Evolutionary conservation across 140 eudicot species (phyloP), one percentile per base, ranked within the genome.

Genomic region (Stevia rebaudiana): DNA sequence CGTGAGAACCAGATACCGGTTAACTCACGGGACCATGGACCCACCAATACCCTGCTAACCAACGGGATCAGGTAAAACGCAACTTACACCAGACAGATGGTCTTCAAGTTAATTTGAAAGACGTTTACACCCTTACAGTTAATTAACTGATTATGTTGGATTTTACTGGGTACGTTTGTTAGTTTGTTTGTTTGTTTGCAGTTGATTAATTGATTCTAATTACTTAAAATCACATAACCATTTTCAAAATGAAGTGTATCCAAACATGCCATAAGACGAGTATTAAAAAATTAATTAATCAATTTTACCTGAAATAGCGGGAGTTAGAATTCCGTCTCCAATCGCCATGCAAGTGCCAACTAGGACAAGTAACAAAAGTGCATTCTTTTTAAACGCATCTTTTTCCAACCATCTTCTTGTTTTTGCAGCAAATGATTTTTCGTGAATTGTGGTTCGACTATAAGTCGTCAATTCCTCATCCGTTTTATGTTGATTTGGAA

Each of bases 401-500:
- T 82, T 85, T 75, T 90, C 97, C 71, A 90, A 82, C 97, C 97
- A 90, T 78, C 69, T 76, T 74, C 79, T 84, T 3, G 95, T 87
- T 77, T 87, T 90, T 57, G 88, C 97, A 78, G 95, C 97, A 82
- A 86, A 90, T 3, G 97, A 90, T 6, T 72, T 77, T 76, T 87
- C 97, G 53, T 74, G 84, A 64, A 84, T 78, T 30, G 81, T 82
- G 69, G 67, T 76, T n/a, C 95, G 97, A 57, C 97, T 90, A 84
- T 90, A 90, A 68, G 97, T 90, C 69, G 97, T 90, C 79, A 90
- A 79, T 74, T 90, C 94, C 81, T 90, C 97, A 64, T 90, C 97
- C 0, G 95, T 90, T 46, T 84, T 78, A 71, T 90, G 97, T 55
- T 87, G 95, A 77, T 90, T 90, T 8, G 97, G 97, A 68, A 90